Base-by-base conservation (phyloP, 192 early-diverging fungal genomes). In the Coemansia asiatica region DNA sequence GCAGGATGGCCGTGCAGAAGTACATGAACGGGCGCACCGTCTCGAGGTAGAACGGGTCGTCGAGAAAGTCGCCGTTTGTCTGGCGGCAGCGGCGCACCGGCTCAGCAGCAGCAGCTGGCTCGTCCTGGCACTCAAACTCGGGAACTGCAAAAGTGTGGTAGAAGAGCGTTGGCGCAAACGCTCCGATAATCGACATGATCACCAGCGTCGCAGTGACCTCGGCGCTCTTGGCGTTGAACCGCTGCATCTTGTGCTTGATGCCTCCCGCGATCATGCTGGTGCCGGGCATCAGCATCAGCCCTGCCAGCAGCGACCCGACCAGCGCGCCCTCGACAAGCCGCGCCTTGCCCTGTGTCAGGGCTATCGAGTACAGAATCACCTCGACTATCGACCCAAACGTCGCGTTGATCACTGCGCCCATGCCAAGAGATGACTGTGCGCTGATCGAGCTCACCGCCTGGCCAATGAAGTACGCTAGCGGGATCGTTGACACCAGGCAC, bases 301-400 rank as follows among this genome's bases (percentile, higher is more conserved):
- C 94, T 3, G 90, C 89, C 58, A 97, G 84, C 61, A 96, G 89
- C 51, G 91, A 94, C 31, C 97, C 97, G 55, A 98, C 90, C 63
- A 98, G 75, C 16, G 91, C 86, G 31, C 97, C 97, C 75, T 95
- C 94, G 0, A 95, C 93, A 35, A 98, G 85, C 33, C 78, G 67
- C 33, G 87, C 87, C 78, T 96, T 96, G 25, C 94, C 95, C 71
- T 93, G 84, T 56, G 88, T 88, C 69, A 98, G 75, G 7, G 94
- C 95, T 16, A 97, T 88, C 6, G 87, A 80, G 80, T 97, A 97
- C 33, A 98, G 85, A 55, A 97, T 94, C 57, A 97, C 91, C 77
- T 98, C 96, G 64, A 98, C 91, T 29, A 98, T 96, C 27, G 88
- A 90, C 33, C 96, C 97, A 75, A 98, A 98, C 0, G 97, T 96